phyloP scores from a whole-genome alignment of 176 grass and related monocot genomes.

The Neostapfia colusana region DNA sequence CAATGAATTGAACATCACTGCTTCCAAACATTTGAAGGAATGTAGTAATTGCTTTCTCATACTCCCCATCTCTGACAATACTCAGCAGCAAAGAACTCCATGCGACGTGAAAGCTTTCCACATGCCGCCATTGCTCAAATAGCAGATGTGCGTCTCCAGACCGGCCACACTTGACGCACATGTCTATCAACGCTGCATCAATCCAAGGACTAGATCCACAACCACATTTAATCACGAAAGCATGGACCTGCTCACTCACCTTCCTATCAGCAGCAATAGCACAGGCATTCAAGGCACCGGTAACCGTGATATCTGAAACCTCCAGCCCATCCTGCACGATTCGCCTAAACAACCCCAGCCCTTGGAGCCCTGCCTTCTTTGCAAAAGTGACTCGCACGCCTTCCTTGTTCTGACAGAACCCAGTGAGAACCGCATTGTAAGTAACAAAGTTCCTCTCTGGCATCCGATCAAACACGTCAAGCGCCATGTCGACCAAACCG shows the following conservation, averaged over 20 bases:
- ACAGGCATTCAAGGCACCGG: constrained; percentile 59
- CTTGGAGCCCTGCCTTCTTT: constrained; percentile 43
- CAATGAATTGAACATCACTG: constrained; percentile 33
- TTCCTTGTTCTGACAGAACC: constrained; percentile 66
- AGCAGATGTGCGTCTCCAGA: constrained; percentile 53
- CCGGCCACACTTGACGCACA: constrained; percentile 58
- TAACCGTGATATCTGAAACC: constrained; percentile 62
- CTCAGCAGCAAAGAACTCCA: constrained; percentile 60
- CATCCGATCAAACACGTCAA: constrained; percentile 66
- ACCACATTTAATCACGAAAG: constrained; percentile 60
- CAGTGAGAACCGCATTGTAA: constrained; percentile 62
- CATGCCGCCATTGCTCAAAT: constrained; percentile 49
- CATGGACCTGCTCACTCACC: constrained; percentile 63
- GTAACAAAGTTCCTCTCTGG: constrained; percentile 61
- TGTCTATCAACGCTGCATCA: constrained; percentile 63
- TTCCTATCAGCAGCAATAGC: constrained; percentile 59
- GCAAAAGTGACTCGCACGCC: constrained; percentile 44
- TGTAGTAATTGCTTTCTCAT: constrained; percentile 46
- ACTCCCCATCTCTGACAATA: constrained; percentile 55
- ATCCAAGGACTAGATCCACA: constrained; percentile 58
- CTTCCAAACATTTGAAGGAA: constrained; percentile 48
- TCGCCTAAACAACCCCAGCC: constrained; percentile 46
- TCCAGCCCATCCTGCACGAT: constrained; percentile 54
- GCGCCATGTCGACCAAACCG: constrained; percentile 52
- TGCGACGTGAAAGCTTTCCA: constrained; percentile 53